A percentile compares a stretch with the other conserved stretches of the same genome.
phyloP scores from a whole-genome alignment of 2,329 filamentous ascomycete species.

The Cladorrhinum sp. region DNA sequence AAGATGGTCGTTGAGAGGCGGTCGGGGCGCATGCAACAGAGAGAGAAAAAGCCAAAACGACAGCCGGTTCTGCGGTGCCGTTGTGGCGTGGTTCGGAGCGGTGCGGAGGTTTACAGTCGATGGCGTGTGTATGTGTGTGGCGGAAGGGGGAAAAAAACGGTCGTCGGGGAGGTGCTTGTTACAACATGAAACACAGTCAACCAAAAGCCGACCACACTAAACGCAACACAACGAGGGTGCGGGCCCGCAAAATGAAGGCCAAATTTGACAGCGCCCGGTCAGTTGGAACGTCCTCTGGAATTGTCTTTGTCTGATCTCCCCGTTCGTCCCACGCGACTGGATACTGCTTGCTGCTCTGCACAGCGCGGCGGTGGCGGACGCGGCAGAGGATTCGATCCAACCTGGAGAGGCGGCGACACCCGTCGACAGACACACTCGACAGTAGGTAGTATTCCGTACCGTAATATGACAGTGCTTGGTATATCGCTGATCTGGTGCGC shows the following conservation, averaged over 20 bases:
- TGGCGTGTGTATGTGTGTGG: too few species aligned
- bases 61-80: neutral
- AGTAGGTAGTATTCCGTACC: neutral
- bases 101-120: neutral
- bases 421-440: neutral
- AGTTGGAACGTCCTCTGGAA: neutral
- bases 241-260: conserved; percentile 3
- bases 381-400: neutral
- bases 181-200: conserved; percentile 21
- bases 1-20: conserved; percentile 5
- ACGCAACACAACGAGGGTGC: neutral
- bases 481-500: neutral
- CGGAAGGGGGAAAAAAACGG: neutral
- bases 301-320: neutral
- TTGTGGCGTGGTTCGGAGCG: neutral
- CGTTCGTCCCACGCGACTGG: neutral
- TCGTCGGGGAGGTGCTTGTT: conserved; percentile 12
- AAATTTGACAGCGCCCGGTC: conserved; percentile 16
- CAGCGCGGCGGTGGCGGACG: neutral
- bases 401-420: neutral
- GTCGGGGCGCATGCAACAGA: conserved; percentile 1
- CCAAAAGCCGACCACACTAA: conserved; percentile 12
- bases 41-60: neutral
- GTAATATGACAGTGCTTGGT: neutral
- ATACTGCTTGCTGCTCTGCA: neutral